Conservation (phyloP, 345 rosid species). For the Camelina sativa region DNA sequence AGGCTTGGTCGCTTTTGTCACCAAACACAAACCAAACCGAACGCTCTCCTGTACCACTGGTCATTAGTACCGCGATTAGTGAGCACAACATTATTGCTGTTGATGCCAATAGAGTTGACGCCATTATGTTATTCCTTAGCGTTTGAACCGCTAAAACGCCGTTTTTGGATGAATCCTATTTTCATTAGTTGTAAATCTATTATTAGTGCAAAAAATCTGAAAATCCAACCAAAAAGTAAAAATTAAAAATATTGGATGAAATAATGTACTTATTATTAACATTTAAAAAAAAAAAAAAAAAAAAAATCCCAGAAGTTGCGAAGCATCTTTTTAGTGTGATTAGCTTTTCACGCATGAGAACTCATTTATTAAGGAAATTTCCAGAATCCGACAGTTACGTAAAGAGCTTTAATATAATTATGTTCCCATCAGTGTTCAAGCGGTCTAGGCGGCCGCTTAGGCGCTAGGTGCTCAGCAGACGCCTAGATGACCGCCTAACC, state of each 20-base stretch:
- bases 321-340: slow-evolving; percentile 26
- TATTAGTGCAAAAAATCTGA: slow-evolving; percentile 2
- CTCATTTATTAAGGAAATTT: slow-evolving; percentile 25
- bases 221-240: neutral
- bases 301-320: neutral
- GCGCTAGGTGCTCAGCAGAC: too few species aligned
- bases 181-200: neutral
- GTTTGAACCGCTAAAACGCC: slow-evolving; percentile 95
- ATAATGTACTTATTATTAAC: neutral
- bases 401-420: neutral
- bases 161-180: slow-evolving; percentile 67
- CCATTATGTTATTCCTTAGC: slow-evolving; percentile 90
- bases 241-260: slow-evolving; percentile 13
- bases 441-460: too few species aligned
- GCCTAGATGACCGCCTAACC: too few species aligned
- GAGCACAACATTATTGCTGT: slow-evolving; percentile 86
- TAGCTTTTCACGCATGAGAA: slow-evolving; percentile 31
- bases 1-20: slow-evolving; percentile 55
- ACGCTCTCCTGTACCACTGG: slow-evolving; percentile 36
- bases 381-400: slow-evolving; percentile 11
- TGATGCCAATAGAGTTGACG: slow-evolving; percentile 85
- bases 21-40: slow-evolving; percentile 56
- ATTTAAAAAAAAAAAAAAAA: too few species aligned
- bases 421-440: slow-evolving; percentile 12
- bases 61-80: slow-evolving; percentile 72